Evolutionary conservation across 331 rosid species (phyloP), one percentile per base, ranked within the genome.

Genomic region (Erythrophleum ivorense): DNA sequence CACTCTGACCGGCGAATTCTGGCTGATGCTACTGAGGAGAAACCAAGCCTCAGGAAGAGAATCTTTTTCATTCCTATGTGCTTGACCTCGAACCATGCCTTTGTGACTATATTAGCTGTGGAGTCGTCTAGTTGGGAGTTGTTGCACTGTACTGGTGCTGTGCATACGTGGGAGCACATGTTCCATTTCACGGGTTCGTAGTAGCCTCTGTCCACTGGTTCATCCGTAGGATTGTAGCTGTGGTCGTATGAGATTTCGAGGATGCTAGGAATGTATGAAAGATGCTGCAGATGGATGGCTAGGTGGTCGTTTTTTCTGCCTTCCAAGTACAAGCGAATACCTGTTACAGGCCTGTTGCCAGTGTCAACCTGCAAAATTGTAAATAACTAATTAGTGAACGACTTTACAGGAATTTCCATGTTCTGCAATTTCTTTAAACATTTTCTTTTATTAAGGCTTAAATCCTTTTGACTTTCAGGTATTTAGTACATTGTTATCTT

Each of bases 81-180:
- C 83, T 91, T 89, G n/a, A 90, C 93, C 83, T 88, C 95, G 60
- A 88, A 85, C 93, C 93, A 85, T 49, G 95, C 95, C 83, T 83
- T 89, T 9, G 95, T 91, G 50, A 91, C 93, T 18, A 91, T 86
- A 29, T 24, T 24, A 24, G 85, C 80, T 43, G 87, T 84, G 14
- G 84, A 75, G 4, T 91, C 88, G 38, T 83, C 86, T 6, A 89
- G 67, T 16, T 72, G 79, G 66, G 90, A 48, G 34, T 76, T 83
- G 34, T 79, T 75, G 81, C 77, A 80, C 78, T 89, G 76, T 6
- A 91, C 86, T 40, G 95, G 95, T 45, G 89, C 90, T 49, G 93
- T 86, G 84, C 89, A 91, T 0, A 88, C 89, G 29, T 91, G 93
- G 2, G 95, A 91, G 59, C 88, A 88, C 81, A 89, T 82, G 87